A percentile compares a stretch with the other conserved stretches of the same genome.
These are phyloP conservation scores for Cladosporium velox DNA, from an alignment of 2,329 filamentous ascomycete genomes.

Conservation along the genomic window DNA sequence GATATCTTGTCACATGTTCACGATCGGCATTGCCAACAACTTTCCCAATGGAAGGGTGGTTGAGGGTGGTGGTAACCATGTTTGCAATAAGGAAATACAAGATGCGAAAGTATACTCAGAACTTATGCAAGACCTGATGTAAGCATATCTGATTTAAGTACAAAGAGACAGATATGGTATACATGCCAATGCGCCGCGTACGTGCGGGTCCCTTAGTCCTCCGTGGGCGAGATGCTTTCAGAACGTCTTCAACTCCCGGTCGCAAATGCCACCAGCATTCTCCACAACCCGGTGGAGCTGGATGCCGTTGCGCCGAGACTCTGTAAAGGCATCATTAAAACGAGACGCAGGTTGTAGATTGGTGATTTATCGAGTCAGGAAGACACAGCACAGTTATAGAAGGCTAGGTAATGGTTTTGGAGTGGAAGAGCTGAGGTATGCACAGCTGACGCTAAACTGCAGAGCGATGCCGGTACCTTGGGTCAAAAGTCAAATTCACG, in stretches of 20 bases:
- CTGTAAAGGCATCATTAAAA: background rate
- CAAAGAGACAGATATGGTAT: background rate
- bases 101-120: background rate
- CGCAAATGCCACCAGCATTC: constrained; percentile 4
- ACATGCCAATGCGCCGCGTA: background rate
- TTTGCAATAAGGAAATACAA: background rate
- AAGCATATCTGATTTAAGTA: background rate
- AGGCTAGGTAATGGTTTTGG: background rate
- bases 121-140: background rate
- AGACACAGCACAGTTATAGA: background rate
- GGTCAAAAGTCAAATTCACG: constrained; percentile 6
- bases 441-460: background rate
- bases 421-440: background rate
- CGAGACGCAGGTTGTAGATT: background rate
- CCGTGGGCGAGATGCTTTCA: background rate
- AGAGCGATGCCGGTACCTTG: background rate
- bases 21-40: constrained; percentile 29
- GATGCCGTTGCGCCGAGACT: constrained; percentile 8
- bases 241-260: constrained; percentile 6
- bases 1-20: constrained; percentile 37
- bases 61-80: background rate
- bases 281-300: constrained; percentile 2
- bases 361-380: background rate
- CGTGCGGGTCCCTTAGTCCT: background rate
- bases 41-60: constrained; percentile 30